Percentiles rank a stretch among this genome's conserved stretches.
Evolutionary conservation across 2,329 filamentous ascomycete genomes (phyloP).

Genomic region (Periconia digitata): DNA sequence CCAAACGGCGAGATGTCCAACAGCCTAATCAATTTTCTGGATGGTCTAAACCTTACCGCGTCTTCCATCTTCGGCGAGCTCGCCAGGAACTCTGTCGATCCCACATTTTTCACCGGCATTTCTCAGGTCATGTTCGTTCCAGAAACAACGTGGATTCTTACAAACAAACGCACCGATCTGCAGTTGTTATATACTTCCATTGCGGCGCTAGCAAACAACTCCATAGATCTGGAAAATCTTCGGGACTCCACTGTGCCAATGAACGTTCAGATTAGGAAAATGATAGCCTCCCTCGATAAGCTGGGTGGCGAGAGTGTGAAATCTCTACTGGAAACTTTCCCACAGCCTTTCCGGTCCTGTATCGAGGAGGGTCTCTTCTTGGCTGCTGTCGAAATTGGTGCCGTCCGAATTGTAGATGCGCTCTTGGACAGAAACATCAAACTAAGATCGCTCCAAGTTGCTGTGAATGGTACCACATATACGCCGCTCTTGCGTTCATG

Average conservation of each 20-base stretch:
- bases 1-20: background rate
- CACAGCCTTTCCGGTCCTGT: background rate
- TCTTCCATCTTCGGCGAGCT: background rate
- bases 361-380: background rate
- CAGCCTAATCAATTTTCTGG: background rate
- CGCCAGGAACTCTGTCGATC: background rate
- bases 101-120: background rate
- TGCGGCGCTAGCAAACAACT: conserved; percentile 1
- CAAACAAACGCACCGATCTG: background rate
- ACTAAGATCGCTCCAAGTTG: background rate
- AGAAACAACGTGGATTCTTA: background rate
- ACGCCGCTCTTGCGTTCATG: conserved; percentile 1
- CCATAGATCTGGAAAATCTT: background rate
- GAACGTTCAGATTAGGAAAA: background rate
- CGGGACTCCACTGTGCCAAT: background rate
- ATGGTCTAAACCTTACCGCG: background rate
- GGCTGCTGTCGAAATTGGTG: conserved; percentile 2
- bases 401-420: background rate
- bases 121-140: background rate
- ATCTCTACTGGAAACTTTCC: background rate
- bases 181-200: conserved; percentile 1
- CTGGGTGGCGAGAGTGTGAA: background rate
- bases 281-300: background rate
- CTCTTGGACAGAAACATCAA: background rate
- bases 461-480: background rate